Base-by-base conservation (phyloP, 2,329 filamentous ascomycete species). In the Cladobotryum protrusum region DNA sequence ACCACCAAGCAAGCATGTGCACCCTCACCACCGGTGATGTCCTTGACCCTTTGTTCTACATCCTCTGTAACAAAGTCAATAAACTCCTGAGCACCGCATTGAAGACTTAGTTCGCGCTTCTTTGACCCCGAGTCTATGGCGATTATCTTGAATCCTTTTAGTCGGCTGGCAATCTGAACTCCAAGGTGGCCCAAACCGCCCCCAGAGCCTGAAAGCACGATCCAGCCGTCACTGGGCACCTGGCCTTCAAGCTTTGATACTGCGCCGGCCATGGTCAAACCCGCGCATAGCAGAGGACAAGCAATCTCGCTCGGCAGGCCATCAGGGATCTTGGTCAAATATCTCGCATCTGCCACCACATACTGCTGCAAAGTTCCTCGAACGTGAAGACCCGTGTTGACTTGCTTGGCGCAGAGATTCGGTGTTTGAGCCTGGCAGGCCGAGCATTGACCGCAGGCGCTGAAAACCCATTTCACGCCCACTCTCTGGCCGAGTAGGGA, bases 391-490 rank as follows among this genome's bases (percentile, higher is more conserved):
- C 72, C 67, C 0, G 72, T 72, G 48, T 73, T 72, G n/a, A 65
- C 46, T 41, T 72, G 71, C 7, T 63, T 62, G 0, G 61, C 59
- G 17, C 72, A 75, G 33, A 72, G 70, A 15, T 73, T 73, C 2
- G 54, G 2, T 18, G 18, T 42, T 20, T 47, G 65, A 61, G 1
- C 67, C 68, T 55, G 55, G 47, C 72, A 75, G 5, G 58, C 59
- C 1, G 59, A 59, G 24, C 72, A 74, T 4, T 54, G 19, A 0
- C 63, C 63, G 18, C 72, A 74, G 1, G 70, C 68, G 4, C 65
- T 70, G 53, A 67, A 72, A 1, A 74, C 60, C 72, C 72, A 74
- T 52, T 73, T 73, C 0, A 74, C 63, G 1, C 72, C 72, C 0
- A 74, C 72, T 2, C 67, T 52, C 17, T 64, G 65, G 1, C 59